These are phyloP conservation scores for Pyrenochaeta sp. DNA, from an alignment of 2,329 filamentous ascomycete genomes.

Conservation along the genomic window DNA sequence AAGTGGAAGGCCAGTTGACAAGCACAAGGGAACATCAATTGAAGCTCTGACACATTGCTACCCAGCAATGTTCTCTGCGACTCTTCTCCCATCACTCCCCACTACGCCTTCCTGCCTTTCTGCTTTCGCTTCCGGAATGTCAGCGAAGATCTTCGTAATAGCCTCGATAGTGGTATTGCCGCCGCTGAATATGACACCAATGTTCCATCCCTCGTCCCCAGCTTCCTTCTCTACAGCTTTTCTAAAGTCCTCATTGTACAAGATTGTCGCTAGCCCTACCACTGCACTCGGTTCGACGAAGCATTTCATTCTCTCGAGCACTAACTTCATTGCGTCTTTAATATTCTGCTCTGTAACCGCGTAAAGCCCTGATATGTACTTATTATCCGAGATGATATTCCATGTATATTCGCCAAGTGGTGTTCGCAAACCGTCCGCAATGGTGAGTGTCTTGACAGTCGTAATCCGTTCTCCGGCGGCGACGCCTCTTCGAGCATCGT, in stretches of 20 bases:
- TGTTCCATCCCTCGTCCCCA: conserved; percentile 77
- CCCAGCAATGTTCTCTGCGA: conserved; percentile 59
- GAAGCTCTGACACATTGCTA: conserved; percentile 10
- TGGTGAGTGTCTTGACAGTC: conserved; percentile 76
- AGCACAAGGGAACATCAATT: too few relatives aligned
- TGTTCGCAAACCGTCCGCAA: conserved; percentile 89
- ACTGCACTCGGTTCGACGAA: conserved; percentile 89
- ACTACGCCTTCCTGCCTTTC: conserved; percentile 53
- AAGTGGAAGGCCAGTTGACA: too few relatives aligned
- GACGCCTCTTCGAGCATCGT: conserved; percentile 80
- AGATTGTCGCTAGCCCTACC: conserved; percentile 81
- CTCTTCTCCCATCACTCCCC: conserved; percentile 51
- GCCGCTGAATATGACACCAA: conserved; percentile 69
- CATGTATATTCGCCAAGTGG: conserved; percentile 81
- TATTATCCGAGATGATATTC: conserved; percentile 74
- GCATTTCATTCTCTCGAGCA: conserved; percentile 88
- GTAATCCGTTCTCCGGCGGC: conserved; percentile 70
- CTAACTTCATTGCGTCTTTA: conserved; percentile 74
- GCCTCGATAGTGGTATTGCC: conserved; percentile 72
- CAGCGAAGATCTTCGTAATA: conserved; percentile 63
- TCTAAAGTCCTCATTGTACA: conserved; percentile 85
- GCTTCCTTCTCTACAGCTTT: conserved; percentile 73
- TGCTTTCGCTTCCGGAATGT: conserved; percentile 31
- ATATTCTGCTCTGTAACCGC: conserved; percentile 86
- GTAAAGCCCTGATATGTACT: conserved; percentile 75